Evolutionary conservation across 176 grass and related monocot species (phyloP).

Genomic region (Tillandsia fasciculata): DNA sequence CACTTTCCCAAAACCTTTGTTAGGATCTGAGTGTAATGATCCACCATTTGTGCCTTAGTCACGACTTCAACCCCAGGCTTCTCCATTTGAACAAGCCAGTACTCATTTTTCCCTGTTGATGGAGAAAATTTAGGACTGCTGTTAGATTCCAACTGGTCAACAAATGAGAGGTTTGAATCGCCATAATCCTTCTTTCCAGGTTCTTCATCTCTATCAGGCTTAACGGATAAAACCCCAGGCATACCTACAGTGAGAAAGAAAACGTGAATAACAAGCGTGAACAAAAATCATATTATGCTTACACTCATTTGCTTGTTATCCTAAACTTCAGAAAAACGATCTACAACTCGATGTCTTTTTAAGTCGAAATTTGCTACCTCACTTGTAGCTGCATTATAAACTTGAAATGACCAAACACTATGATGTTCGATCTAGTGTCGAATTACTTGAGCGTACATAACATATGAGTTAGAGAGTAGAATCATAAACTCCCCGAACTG

Average conservation of each 20-base stretch:
- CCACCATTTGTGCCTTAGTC: constrained; percentile 82
- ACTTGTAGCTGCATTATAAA: too few species aligned
- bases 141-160: constrained; percentile 22
- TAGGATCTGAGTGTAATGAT: constrained; percentile 62
- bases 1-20: constrained; percentile 78
- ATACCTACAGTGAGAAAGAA: constrained; percentile 30
- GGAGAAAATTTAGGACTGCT: constrained; percentile 17
- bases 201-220: constrained; percentile 32
- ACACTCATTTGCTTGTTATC: not conserved
- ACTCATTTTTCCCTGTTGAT: constrained; percentile 37
- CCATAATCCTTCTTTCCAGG: constrained; percentile 25
- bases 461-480: too few species aligned
- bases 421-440: too few species aligned
- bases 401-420: too few species aligned
- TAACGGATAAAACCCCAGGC: constrained; percentile 49
- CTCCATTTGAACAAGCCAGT: constrained; percentile 72
- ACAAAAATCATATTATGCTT: constrained; percentile 5
- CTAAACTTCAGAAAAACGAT: not conserved
- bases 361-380: too few species aligned
- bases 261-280: constrained; percentile 12
- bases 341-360: too few species aligned
- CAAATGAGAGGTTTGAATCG: constrained; percentile 1
- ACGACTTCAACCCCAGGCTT: constrained; percentile 78
- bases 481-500: not conserved
- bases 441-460: too few species aligned